Evolutionary conservation across 2,329 filamentous ascomycete genomes (phyloP).

Genomic region (Amauroascus niger): DNA sequence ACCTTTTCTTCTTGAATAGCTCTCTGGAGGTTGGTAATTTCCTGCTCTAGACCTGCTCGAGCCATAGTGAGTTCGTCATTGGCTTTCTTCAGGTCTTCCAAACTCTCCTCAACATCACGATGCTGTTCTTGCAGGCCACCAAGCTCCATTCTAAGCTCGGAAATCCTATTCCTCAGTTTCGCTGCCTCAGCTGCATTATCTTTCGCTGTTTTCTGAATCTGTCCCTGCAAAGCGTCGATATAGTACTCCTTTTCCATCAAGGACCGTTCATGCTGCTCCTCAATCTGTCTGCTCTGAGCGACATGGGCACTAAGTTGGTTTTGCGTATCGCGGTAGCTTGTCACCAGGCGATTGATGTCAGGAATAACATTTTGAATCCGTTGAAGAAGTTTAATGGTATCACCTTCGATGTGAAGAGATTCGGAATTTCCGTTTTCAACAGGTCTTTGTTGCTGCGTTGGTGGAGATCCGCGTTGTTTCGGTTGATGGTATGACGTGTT

Average conservation of each 20-base stretch:
- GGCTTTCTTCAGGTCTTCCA: conserved; percentile 37
- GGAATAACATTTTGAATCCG: conserved; percentile 41
- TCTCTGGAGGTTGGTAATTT: conserved; percentile 31
- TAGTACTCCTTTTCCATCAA: conserved; percentile 46
- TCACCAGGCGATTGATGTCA: conserved; percentile 37
- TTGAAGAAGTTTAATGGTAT: conserved; percentile 34
- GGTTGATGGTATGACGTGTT: conserved; percentile 25
- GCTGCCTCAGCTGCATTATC: conserved; percentile 43
- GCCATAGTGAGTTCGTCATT: conserved; percentile 38
- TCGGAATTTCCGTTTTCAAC: conserved; percentile 23
- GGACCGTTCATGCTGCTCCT: conserved; percentile 43
- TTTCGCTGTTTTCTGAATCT: conserved; percentile 41
- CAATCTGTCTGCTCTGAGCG: conserved; percentile 41
- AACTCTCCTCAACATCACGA: conserved; percentile 42
- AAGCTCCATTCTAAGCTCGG: conserved; percentile 43
- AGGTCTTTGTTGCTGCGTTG: conserved; percentile 20
- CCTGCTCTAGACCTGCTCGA: conserved; percentile 38
- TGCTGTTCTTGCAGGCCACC: conserved; percentile 45
- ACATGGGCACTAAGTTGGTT: conserved; percentile 42
- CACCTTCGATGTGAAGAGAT: conserved; percentile 16
- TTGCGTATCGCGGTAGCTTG: conserved; percentile 44
- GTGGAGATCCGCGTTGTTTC: conserved; percentile 22
- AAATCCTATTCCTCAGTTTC: conserved; percentile 36
- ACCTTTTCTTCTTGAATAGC: conserved; percentile 31
- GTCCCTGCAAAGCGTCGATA: conserved; percentile 43